Evolutionary conservation across 2,329 filamentous ascomycete genomes (phyloP), one percentile per base, ranked within the genome.

Genomic region (Hypocreales sp.): DNA sequence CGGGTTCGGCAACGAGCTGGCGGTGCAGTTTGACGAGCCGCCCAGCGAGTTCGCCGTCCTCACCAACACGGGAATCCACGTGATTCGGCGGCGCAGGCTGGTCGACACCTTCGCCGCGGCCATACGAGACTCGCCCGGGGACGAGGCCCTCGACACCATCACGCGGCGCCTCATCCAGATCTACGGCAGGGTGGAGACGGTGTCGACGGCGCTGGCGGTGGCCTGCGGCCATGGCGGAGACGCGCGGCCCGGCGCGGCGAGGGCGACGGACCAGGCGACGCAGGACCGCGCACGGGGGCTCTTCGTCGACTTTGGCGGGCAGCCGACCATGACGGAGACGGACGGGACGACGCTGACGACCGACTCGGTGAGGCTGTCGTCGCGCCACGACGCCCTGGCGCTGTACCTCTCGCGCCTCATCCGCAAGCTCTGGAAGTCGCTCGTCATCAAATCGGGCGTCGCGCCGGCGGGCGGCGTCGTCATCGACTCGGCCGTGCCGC

Each of bases 141-240:
- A 80, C 6, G 82, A 94, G 36, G 81, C 79, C 4, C 57, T 90
- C 8, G 84, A 93, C 40, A 71, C 66, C 12, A 80, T 92, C 40
- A 69, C 92, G 14, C 79, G 79, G 29, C 80, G 74, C 34, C 87
- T 98, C 41, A 81, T 90, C 34, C 71, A 75, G 31, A 67, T 76
- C 8, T 98, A 95, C 47, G 90, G 90, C 9, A 72, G 86, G 8
- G 75, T 78, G 4, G 90, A 98, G 50, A 90, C 81, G 1, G 76
- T 92, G 29, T 82, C 90, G 1, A 84, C 87, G 22, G 86, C 90
- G 15, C 60, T 98, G 27, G 90, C 90, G 8, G 90, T 98, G 17
- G 86, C 90, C 20, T 98, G 90, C 49, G 86, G 87, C 4, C 86
- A 95, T 47, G 87, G 84, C 8, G 76, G 79, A 15, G 87, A 93